These are phyloP conservation scores for Ambrosia artemisiifolia DNA, from an alignment of 129 eudicot genomes.

Conservation along the genomic window DNA sequence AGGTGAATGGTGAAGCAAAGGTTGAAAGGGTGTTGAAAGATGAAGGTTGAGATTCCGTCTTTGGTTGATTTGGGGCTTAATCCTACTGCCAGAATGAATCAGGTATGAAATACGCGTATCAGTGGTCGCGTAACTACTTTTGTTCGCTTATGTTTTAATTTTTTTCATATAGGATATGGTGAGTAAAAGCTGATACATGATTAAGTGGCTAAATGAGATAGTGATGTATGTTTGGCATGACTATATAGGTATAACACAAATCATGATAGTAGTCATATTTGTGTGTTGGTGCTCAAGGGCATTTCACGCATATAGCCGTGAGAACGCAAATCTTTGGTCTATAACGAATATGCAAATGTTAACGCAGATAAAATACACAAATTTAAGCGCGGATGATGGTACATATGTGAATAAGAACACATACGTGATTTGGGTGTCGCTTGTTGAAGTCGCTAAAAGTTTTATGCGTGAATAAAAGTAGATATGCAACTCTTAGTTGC, in stretches of 20 bases:
- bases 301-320: no score
- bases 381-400: no score
- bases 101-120: conserved; percentile 36
- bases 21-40: conserved; percentile 64
- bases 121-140: neutral
- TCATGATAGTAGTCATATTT: no score
- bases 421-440: no score
- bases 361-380: no score
- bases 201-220: neutral
- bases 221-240: neutral
- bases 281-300: no score
- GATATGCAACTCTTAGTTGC: no score
- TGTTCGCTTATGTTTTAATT: neutral
- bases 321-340: no score
- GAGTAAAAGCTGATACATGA: neutral
- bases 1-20: conserved; percentile 72
- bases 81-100: conserved; percentile 59
- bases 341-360: no score
- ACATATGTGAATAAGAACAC: no score
- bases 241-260: neutral
- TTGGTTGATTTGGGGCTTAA: conserved; percentile 85
- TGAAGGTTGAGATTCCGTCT: conserved; percentile 84
- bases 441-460: no score
- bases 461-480: no score
- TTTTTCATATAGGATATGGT: neutral